phyloP scores from a whole-genome alignment of 306 rosid species.

The Chamaecrista fasciculata region DNA sequence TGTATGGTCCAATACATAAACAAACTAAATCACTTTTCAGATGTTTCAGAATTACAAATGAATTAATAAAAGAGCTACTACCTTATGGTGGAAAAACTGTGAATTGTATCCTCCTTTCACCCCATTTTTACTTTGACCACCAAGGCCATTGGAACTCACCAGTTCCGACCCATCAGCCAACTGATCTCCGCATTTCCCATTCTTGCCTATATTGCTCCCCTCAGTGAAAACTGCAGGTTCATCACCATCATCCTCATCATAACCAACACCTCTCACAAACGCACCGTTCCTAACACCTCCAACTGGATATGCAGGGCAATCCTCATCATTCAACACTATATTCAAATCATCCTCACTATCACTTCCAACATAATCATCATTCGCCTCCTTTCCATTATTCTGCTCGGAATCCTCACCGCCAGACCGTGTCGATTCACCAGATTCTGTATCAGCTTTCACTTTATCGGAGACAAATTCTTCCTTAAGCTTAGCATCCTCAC shows the following conservation, averaged over 20 bases:
- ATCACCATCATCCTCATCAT: conserved; percentile 18
- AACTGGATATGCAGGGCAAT: conserved; percentile 23
- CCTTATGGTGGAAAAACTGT: conserved; percentile 33
- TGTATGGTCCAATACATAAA: neutral
- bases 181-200: conserved; percentile 22
- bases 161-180: conserved; percentile 15
- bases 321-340: conserved; percentile 64
- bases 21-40: neutral
- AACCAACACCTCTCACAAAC: neutral
- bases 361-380: conserved; percentile 34
- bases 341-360: conserved; percentile 68
- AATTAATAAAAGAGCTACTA: neutral
- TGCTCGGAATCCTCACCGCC: conserved; percentile 14
- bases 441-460: neutral
- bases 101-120: conserved; percentile 27
- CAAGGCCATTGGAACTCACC: conserved; percentile 15
- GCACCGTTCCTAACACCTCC: conserved; percentile 22
- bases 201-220: conserved; percentile 11
- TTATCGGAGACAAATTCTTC: conserved; percentile 10
- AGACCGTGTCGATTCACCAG: conserved; percentile 6
- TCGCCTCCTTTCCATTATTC: neutral
- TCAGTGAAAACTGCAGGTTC: conserved; percentile 12
- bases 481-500: neutral
- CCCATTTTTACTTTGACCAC: conserved; percentile 12
- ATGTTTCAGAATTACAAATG: neutral